Evolutionary conservation across 176 grass and related monocot genomes (phyloP).

Genomic region (Juncus effusus): DNA sequence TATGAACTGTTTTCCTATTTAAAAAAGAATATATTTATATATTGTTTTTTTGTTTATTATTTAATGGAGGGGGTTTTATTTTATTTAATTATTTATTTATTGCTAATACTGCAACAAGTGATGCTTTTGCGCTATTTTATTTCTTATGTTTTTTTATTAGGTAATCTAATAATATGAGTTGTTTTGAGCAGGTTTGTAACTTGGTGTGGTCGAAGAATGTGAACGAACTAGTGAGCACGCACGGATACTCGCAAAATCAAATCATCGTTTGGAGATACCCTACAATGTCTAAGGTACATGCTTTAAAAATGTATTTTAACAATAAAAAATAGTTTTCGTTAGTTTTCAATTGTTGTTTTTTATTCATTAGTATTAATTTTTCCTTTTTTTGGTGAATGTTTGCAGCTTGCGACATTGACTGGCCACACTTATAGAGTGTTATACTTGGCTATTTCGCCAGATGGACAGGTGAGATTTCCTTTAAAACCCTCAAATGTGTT

Average conservation of each 20-base stretch:
- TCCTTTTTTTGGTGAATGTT: constrained; percentile 12
- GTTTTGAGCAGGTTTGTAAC: constrained; percentile 74
- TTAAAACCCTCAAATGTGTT: constrained; percentile 8
- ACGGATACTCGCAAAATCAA: constrained; percentile 95
- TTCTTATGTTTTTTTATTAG: too few species aligned
- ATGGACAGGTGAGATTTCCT: constrained; percentile 65
- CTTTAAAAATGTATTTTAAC: not conserved
- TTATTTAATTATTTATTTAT: too few species aligned
- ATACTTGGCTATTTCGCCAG: constrained; percentile 93
- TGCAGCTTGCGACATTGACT: constrained; percentile 85
- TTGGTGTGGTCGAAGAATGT: constrained; percentile 99
- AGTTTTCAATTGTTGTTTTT: not conserved
- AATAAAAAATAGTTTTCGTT: constrained; percentile 4
- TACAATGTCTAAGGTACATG: constrained; percentile 86
- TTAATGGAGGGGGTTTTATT: too few species aligned
- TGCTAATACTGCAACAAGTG: too few species aligned
- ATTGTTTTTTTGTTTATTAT: too few species aligned
- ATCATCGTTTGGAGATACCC: constrained; percentile 99
- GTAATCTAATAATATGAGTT: not conserved
- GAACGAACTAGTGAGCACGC: constrained; percentile 96
- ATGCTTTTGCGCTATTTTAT: too few species aligned
- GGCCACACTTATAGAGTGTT: constrained; percentile 86
- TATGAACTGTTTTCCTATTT: too few species aligned
- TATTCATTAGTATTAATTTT: not conserved
- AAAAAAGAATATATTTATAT: too few species aligned